A percentile compares a stretch with the other conserved stretches of the same genome.
Conservation (phyloP, 108 stramenopile genomes). For the Skeletonema marinoi region DNA sequence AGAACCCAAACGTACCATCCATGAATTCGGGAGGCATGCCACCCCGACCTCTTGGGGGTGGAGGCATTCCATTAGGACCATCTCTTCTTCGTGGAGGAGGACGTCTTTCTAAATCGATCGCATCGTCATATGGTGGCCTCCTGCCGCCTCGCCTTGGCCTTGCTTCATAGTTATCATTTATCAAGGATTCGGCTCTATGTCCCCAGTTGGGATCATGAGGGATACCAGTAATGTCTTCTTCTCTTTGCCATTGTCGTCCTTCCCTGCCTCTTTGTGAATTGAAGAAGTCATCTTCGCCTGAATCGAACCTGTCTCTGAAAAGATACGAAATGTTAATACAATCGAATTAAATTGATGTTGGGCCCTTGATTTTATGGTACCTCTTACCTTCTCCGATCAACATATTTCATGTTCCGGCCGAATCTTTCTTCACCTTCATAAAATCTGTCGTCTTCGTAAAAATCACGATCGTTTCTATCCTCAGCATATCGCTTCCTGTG, state of each 20-base stretch:
- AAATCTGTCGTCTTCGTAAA: neutral
- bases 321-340: neutral
- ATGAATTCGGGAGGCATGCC: neutral
- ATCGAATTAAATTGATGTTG: neutral
- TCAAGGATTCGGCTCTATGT: neutral
- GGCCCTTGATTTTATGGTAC: neutral
- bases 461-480: neutral
- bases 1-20: neutral
- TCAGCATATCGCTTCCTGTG: neutral
- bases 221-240: neutral
- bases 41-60: neutral
- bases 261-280: neutral
- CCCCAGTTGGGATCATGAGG: neutral
- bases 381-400: neutral
- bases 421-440: neutral
- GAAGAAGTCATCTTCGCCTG: neutral
- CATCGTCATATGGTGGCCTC: neutral
- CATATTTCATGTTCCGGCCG: neutral
- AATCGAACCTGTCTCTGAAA: neutral
- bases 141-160: neutral
- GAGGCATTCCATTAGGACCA: neutral
- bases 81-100: neutral
- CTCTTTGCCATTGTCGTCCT: neutral
- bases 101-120: neutral
- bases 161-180: neutral